Percentiles rank a stretch among this genome's conserved stretches.
phyloP scores from a whole-genome alignment of 2,329 filamentous ascomycete genomes.

The Colletotrichum musae region DNA sequence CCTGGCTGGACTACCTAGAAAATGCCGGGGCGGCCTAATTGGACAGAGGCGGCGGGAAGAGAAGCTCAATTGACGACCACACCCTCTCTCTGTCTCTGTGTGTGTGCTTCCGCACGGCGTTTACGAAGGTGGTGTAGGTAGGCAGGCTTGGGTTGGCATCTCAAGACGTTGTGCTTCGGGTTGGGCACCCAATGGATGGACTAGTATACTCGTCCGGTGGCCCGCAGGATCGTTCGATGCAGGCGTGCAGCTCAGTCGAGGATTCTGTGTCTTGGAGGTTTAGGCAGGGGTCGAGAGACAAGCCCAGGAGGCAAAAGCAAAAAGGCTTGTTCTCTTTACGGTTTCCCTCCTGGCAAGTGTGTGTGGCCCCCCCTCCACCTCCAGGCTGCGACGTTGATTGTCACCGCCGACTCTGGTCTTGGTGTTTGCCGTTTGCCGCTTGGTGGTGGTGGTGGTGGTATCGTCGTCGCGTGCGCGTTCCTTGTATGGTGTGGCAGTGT shows the following conservation, averaged over 20 bases:
- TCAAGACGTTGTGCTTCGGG: neutral
- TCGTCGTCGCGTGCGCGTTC: neutral
- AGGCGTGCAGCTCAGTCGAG: constrained; percentile 31
- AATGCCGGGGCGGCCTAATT: neutral
- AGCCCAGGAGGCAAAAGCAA: neutral
- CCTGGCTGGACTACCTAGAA: neutral
- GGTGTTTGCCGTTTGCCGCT: neutral
- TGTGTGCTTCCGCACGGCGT: too few species aligned
- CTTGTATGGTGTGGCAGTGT: neutral
- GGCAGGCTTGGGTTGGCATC: neutral
- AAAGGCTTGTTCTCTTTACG: constrained; percentile 13
- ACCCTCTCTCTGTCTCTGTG: constrained; percentile 16
- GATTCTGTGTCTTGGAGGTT: constrained; percentile 18
- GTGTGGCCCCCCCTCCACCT: neutral
- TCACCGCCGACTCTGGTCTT: neutral
- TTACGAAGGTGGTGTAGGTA: too few species aligned
- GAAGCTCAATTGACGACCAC: constrained; percentile 28
- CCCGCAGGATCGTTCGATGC: constrained; percentile 40
- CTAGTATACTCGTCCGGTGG: constrained; percentile 4
- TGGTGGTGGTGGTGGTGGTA: neutral
- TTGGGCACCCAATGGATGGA: constrained; percentile 2
- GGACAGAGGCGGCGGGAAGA: neutral
- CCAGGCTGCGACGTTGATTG: constrained; percentile 12
- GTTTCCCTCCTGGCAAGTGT: neutral
- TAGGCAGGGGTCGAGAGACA: constrained; percentile 20